Percentiles rank a stretch among this genome's conserved stretches.
phyloP scores from a whole-genome alignment of 2,329 filamentous ascomycete species.

The Cadophora malorum region DNA sequence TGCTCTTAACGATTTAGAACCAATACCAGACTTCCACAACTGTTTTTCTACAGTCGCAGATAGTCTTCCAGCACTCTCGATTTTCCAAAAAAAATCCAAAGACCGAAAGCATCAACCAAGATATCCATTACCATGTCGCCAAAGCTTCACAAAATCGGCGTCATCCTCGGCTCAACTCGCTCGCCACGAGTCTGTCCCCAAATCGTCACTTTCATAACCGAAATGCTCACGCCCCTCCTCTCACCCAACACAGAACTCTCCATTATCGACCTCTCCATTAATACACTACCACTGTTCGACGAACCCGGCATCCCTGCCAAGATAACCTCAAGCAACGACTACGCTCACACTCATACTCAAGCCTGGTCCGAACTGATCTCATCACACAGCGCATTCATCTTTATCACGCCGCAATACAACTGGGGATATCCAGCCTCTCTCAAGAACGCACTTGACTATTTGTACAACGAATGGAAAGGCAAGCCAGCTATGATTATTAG shows the following conservation, averaged over 20 bases:
- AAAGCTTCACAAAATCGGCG: slow-evolving; percentile 38
- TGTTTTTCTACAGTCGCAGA: not conserved
- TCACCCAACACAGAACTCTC: slow-evolving; percentile 37
- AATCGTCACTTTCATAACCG: slow-evolving; percentile 45
- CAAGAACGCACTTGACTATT: slow-evolving; percentile 56
- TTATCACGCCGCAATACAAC: slow-evolving; percentile 54
- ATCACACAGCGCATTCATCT: slow-evolving; percentile 49
- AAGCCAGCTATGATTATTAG: slow-evolving; percentile 53
- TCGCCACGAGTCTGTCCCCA: slow-evolving; percentile 47
- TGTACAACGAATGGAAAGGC: slow-evolving; percentile 54
- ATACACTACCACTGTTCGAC: slow-evolving; percentile 52
- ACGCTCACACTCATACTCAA: slow-evolving; percentile 47
- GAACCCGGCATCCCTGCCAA: slow-evolving; percentile 48
- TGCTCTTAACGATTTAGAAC: not conserved
- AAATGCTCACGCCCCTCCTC: slow-evolving; percentile 37
- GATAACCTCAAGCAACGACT: slow-evolving; percentile 41
- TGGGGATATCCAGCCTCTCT: slow-evolving; percentile 52
- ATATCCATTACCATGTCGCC: not conserved
- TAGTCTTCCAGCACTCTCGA: no score
- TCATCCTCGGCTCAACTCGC: slow-evolving; percentile 48
- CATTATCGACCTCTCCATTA: slow-evolving; percentile 48
- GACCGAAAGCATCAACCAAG: not conserved
- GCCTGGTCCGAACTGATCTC: slow-evolving; percentile 48
- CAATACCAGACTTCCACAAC: not conserved
- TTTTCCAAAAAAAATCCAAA: not conserved